Evolutionary conservation across 2,329 filamentous ascomycete genomes (phyloP).

Genomic region (Penicillium sp.): DNA sequence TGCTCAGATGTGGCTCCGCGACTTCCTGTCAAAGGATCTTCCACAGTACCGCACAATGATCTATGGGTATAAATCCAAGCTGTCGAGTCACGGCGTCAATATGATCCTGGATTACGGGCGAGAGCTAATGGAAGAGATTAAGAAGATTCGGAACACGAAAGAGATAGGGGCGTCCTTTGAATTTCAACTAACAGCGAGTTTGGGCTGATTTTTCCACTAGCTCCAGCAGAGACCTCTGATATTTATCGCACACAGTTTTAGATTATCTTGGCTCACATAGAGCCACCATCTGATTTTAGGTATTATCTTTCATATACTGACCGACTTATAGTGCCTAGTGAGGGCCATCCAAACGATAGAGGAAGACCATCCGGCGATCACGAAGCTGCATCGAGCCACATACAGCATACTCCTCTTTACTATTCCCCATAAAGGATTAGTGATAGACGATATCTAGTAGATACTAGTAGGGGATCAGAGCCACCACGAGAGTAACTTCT

Average conservation of each 20-base stretch:
- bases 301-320: constrained; percentile 2
- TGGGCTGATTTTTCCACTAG: constrained; percentile 12
- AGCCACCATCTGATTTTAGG: constrained; percentile 2
- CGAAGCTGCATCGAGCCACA: constrained; percentile 15
- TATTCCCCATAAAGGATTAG: constrained; percentile 28
- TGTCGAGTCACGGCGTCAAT: too few relatives aligned
- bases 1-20: too few relatives aligned
- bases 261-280: constrained; percentile 33
- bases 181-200: too few relatives aligned
- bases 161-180: too few relatives aligned
- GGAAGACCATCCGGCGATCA: constrained; percentile 10
- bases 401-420: constrained; percentile 24
- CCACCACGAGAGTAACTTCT: background rate
- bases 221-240: constrained; percentile 27
- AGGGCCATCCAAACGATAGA: constrained; percentile 21
- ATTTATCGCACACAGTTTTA: constrained; percentile 32
- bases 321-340: constrained; percentile 18
- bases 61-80: too few relatives aligned
- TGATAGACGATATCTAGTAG: constrained; percentile 27
- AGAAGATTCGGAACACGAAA: too few relatives aligned
- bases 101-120: too few relatives aligned
- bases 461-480: constrained; percentile 12
- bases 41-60: too few relatives aligned
- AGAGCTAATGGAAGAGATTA: too few relatives aligned
- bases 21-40: too few relatives aligned